A percentile compares a stretch with the other conserved stretches of the same genome.
Conservation (phyloP, 164 flowering plant species). For the Berberis thunbergii region DNA sequence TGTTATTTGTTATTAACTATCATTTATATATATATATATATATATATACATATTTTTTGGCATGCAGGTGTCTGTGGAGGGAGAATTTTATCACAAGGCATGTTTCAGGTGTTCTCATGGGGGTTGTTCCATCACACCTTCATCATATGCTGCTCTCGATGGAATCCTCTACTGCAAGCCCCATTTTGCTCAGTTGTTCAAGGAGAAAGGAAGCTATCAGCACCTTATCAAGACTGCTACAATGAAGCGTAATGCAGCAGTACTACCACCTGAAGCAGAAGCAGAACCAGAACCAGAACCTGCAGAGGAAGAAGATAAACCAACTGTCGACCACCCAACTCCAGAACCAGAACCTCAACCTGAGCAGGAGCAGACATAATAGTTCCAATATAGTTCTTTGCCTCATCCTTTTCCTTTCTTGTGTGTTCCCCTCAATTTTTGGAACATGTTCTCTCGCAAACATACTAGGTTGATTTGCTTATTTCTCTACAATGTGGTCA, state of each 20-base stretch:
- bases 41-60: not conserved
- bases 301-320: not conserved
- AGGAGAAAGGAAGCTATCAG: conserved; percentile 39
- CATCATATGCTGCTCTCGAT: conserved; percentile 24
- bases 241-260: conserved; percentile 11
- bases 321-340: not conserved
- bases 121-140: conserved; percentile 25
- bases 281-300: not conserved
- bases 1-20: not conserved
- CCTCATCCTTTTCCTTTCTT: too few species aligned
- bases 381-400: too few species aligned
- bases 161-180: conserved; percentile 41
- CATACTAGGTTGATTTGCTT: too few species aligned
- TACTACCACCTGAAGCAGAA: not conserved
- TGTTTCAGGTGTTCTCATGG: conserved; percentile 33
- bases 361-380: conserved; percentile 1
- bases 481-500: too few species aligned
- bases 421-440: too few species aligned
- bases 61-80: conserved; percentile 26
- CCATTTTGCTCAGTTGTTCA: conserved; percentile 43
- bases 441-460: too few species aligned
- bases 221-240: conserved; percentile 23
- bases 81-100: conserved; percentile 27
- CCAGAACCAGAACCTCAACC: not conserved
- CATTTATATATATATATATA: too few species aligned